phyloP scores from a whole-genome alignment of 78 protist species.

The Bodo saltans region DNA sequence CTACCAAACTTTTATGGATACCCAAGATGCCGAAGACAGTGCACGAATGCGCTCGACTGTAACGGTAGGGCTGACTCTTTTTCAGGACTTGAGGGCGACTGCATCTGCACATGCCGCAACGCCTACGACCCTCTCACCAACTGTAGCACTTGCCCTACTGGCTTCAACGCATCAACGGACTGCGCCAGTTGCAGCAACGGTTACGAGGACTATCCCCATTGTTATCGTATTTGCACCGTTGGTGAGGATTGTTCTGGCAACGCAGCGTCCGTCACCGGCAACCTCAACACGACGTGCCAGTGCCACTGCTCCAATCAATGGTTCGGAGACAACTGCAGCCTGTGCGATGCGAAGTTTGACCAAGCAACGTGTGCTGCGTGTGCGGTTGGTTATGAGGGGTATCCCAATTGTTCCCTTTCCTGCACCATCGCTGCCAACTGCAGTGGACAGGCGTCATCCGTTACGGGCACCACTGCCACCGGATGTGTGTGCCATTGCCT shows the following conservation, averaged over 20 bases:
- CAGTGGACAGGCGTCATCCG: not conserved
- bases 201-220: not conserved
- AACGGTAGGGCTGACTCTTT: not conserved
- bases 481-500: not conserved
- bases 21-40: not conserved
- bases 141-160: not conserved
- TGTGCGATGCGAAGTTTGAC: not conserved
- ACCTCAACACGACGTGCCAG: not conserved
- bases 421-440: not conserved
- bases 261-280: not conserved
- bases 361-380: not conserved
- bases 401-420: not conserved
- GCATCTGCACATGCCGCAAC: not conserved
- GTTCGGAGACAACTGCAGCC: not conserved
- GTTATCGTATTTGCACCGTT: not conserved
- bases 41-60: not conserved
- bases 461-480: not conserved
- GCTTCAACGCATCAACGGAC: not conserved
- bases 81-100: not conserved
- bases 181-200: not conserved
- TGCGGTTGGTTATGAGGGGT: not conserved
- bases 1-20: not conserved
- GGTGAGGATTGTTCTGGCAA: not conserved
- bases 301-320: slow-evolving; percentile 3
- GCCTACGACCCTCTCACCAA: not conserved